Percentiles rank a stretch among this genome's conserved stretches.
These are phyloP conservation scores for Mucor racemosus DNA, from an alignment of 371 early-diverging fungal species.

Conservation along the genomic window DNA sequence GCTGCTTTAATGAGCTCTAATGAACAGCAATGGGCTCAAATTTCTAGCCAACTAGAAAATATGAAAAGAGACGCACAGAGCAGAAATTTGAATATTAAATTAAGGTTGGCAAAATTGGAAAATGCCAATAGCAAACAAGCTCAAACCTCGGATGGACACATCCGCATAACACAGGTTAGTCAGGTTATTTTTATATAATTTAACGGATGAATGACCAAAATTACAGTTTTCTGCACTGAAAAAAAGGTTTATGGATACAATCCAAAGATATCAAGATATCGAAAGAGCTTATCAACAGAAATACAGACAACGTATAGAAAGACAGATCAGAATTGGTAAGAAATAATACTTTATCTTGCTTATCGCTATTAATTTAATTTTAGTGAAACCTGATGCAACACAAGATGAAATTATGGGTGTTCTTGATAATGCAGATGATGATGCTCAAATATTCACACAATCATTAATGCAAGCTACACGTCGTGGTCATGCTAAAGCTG, in stretches of 20 bases:
- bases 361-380: neutral
- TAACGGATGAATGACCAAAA: too few relatives aligned
- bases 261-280: slow-evolving; percentile 76
- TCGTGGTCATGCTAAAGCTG: slow-evolving; percentile 75
- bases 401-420: slow-evolving; percentile 76
- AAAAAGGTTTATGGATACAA: slow-evolving; percentile 79
- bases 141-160: slow-evolving; percentile 35
- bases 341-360: neutral
- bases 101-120: slow-evolving; percentile 36
- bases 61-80: slow-evolving; percentile 38
- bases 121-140: slow-evolving; percentile 24
- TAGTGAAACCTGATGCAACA: slow-evolving; percentile 81
- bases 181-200: neutral
- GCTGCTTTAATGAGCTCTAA: slow-evolving; percentile 37
- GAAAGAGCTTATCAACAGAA: slow-evolving; percentile 78
- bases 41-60: slow-evolving; percentile 33
- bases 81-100: slow-evolving; percentile 37
- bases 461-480: slow-evolving; percentile 68
- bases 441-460: slow-evolving; percentile 79
- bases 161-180: slow-evolving; percentile 40
- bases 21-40: slow-evolving; percentile 42
- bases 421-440: slow-evolving; percentile 65
- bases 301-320: slow-evolving; percentile 77
- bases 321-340: slow-evolving; percentile 79
- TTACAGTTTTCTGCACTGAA: slow-evolving; percentile 15